phyloP scores from a whole-genome alignment of 1,139 yeast genomes.

The Saccharomyces pastorianus region DNA sequence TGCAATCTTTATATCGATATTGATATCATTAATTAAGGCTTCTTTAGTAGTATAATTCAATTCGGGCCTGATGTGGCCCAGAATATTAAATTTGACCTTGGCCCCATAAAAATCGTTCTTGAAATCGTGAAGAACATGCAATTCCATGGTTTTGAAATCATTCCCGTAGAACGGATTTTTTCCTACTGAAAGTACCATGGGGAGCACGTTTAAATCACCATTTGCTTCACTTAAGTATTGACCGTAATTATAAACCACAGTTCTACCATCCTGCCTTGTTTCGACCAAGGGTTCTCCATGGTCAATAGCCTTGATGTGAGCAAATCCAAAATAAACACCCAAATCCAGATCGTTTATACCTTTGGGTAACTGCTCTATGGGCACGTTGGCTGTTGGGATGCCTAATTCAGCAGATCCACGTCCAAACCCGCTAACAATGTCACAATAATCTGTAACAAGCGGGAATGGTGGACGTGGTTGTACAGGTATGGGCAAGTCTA shows the following conservation, averaged over 20 bases:
- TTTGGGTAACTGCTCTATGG: constrained; percentile 44
- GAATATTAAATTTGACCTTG: constrained; percentile 51
- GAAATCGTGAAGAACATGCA: constrained; percentile 78
- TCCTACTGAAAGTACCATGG: constrained; percentile 94
- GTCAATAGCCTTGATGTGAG: constrained; percentile 31
- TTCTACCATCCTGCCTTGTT: constrained; percentile 31
- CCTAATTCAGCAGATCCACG: constrained; percentile 92
- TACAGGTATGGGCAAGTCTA: constrained; percentile 37
- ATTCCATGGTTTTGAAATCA: constrained; percentile 58
- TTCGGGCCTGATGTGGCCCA: constrained; percentile 91
- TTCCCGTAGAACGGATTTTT: constrained; percentile 91
- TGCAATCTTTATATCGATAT: constrained; percentile 69
- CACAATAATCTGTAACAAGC: constrained; percentile 41
- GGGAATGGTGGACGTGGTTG: constrained; percentile 60
- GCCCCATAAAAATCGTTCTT: constrained; percentile 74
- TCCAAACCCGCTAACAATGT: constrained; percentile 82
- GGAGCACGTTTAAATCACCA: constrained; percentile 41
- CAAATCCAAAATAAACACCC: constrained; percentile 91
- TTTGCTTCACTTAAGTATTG: constrained; percentile 35
- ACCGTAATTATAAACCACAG: constrained; percentile 60
- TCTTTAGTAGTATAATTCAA: constrained; percentile 78
- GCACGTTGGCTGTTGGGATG: constrained; percentile 90
- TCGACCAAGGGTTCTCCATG: constrained; percentile 16
- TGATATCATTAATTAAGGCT: constrained; percentile 78
- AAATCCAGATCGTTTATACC: constrained; percentile 46